These are phyloP conservation scores for Rhizopus delemar DNA, from an alignment of 371 early-diverging fungal genomes.

Conservation along the genomic window DNA sequence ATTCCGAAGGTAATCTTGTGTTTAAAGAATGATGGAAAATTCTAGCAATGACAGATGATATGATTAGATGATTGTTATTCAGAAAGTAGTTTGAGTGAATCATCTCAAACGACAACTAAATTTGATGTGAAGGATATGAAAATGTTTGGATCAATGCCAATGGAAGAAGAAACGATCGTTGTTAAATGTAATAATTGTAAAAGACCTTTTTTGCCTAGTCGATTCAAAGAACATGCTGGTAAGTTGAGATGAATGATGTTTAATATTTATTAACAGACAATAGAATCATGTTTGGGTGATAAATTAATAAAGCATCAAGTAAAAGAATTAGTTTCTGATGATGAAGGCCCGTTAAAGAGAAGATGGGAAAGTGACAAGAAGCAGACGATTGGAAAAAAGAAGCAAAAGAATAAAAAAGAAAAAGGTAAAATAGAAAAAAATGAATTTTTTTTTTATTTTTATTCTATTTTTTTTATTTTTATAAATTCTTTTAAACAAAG, in stretches of 20 bases:
- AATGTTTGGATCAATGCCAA: conserved; percentile 44
- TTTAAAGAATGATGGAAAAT: background rate
- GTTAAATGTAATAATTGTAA: conserved; percentile 45
- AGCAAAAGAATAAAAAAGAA: conserved; percentile 42
- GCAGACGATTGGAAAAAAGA: conserved; percentile 19
- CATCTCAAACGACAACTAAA: conserved; percentile 26
- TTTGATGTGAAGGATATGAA: conserved; percentile 36
- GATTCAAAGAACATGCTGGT: conserved; percentile 45
- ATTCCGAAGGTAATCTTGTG: conserved; percentile 18
- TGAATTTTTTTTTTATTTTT: background rate
- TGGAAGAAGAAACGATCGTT: conserved; percentile 47
- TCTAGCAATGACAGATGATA: background rate
- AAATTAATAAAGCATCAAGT: conserved; percentile 2
- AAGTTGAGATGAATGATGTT: conserved; percentile 13
- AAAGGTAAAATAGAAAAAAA: conserved; percentile 24
- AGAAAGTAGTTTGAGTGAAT: conserved; percentile 14
- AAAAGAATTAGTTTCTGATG: conserved; percentile 17
- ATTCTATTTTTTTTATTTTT: background rate
- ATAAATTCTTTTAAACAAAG: conserved; percentile 5
- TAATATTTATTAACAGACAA: conserved; percentile 8
- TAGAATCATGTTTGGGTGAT: conserved; percentile 19
- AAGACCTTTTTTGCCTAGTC: conserved; percentile 40
- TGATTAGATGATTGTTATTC: conserved; percentile 18
- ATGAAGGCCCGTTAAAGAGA: conserved; percentile 10
- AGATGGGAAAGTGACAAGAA: conserved; percentile 5